Conservation (phyloP, 2,329 filamentous ascomycete species). For the Penicillium sp. region DNA sequence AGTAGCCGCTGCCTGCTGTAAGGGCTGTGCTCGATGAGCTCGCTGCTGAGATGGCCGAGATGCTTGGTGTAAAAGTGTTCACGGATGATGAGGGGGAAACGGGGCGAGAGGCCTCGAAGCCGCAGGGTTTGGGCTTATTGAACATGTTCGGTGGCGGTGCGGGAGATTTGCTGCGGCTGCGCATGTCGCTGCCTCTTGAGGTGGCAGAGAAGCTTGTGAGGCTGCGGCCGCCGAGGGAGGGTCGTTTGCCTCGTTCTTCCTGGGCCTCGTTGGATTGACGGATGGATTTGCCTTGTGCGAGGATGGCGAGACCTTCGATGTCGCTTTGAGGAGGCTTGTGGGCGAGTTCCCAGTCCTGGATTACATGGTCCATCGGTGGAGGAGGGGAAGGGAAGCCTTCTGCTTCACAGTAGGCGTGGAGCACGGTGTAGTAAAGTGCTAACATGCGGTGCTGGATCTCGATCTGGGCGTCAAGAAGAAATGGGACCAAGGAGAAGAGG, state of each 20-base stretch:
- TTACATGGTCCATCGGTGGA: constrained; percentile 70
- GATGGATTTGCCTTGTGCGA: constrained; percentile 67
- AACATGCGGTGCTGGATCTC: constrained; percentile 76
- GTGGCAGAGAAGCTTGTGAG: constrained; percentile 21
- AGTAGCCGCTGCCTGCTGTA: constrained; percentile 16
- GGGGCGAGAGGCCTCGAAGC: constrained; percentile 9
- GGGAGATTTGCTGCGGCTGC: constrained; percentile 24
- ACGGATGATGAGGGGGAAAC: constrained; percentile 28
- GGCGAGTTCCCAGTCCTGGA: constrained; percentile 63
- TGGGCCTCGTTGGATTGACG: constrained; percentile 46
- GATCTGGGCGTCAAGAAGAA: constrained; percentile 68
- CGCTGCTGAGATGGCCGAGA: constrained; percentile 3
- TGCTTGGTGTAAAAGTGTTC: constrained; percentile 22
- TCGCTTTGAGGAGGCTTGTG: constrained; percentile 66
- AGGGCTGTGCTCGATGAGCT: constrained; percentile 16
- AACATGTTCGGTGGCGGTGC: constrained; percentile 23
- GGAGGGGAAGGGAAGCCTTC: constrained; percentile 70
- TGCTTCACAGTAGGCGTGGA: constrained; percentile 71
- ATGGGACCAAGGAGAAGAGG: constrained; percentile 71
- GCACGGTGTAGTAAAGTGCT: constrained; percentile 73
- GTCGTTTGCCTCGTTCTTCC: constrained; percentile 13
- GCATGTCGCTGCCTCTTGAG: constrained; percentile 21
- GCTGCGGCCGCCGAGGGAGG: constrained; percentile 44
- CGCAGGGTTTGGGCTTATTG: constrained; percentile 24
- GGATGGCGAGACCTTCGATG: constrained; percentile 63